A percentile compares a stretch with the other conserved stretches of the same genome.
Conservation (phyloP, 2,329 filamentous ascomycete genomes). For the Botryosphaeria agaves region DNA sequence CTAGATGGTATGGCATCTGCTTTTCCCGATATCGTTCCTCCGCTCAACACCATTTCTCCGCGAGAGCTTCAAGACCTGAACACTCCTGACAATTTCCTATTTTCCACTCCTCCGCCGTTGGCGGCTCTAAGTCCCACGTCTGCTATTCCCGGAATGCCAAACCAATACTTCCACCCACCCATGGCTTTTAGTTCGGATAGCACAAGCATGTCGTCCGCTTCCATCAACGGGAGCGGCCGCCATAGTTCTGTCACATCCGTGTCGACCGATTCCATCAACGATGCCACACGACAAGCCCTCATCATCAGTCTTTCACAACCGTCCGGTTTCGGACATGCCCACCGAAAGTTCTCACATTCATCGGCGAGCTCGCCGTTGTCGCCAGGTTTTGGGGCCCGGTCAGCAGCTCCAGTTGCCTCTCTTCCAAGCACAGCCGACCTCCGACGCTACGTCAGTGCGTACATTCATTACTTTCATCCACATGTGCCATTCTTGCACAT, state of each 20-base stretch:
- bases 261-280: conserved; percentile 48
- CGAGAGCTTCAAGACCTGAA: conserved; percentile 56
- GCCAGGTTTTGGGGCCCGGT: conserved; percentile 13
- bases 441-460: conserved; percentile 77
- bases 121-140: conserved; percentile 52
- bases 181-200: conserved; percentile 55
- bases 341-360: conserved; percentile 42
- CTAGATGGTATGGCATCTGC: conserved; percentile 58
- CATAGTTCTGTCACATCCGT: conserved; percentile 42
- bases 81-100: conserved; percentile 51
- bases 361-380: conserved; percentile 36
- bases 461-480: conserved; percentile 83
- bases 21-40: conserved; percentile 59
- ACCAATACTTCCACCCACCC: conserved; percentile 45
- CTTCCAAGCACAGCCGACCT: conserved; percentile 73
- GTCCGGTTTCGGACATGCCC: conserved; percentile 31
- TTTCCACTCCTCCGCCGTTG: conserved; percentile 63
- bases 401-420: conserved; percentile 30
- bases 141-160: conserved; percentile 45
- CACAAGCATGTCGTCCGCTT: conserved; percentile 43
- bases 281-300: conserved; percentile 45
- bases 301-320: conserved; percentile 44
- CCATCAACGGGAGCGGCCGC: conserved; percentile 48
- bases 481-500: conserved; percentile 91
- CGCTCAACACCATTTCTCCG: conserved; percentile 57